Evolutionary conservation across 2,329 filamentous ascomycete genomes (phyloP).

Genomic region (Paecilomyces variotii): DNA sequence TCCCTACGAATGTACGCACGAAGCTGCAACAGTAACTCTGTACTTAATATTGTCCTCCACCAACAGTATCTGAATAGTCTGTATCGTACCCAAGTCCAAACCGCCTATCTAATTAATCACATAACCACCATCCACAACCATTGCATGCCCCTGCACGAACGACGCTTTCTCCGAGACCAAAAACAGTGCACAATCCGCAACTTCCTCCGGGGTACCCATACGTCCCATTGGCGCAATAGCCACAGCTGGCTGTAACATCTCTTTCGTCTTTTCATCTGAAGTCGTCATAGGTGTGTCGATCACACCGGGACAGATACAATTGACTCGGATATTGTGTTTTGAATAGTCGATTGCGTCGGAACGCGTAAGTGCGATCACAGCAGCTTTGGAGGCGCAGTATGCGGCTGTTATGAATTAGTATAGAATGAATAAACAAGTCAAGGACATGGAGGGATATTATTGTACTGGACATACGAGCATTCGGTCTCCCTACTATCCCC

Average conservation of each 20-base stretch:
- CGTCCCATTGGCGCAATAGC: conserved; percentile 44
- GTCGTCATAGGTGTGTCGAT: conserved; percentile 43
- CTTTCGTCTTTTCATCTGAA: conserved; percentile 29
- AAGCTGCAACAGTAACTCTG: background rate
- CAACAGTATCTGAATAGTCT: background rate
- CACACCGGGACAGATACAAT: conserved; percentile 33
- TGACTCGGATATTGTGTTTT: conserved; percentile 22
- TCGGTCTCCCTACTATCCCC: conserved; percentile 42
- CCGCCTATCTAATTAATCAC: conserved; percentile 27
- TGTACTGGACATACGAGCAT: conserved; percentile 30
- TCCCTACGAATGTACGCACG: too few relatives aligned
- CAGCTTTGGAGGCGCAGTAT: conserved; percentile 52
- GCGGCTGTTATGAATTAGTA: conserved; percentile 31
- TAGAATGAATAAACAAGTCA: background rate
- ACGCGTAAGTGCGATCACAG: conserved; percentile 50
- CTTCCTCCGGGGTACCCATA: conserved; percentile 44
- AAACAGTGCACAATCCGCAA: conserved; percentile 45
- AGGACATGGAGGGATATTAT: background rate
- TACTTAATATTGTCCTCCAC: background rate
- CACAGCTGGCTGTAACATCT: conserved; percentile 34
- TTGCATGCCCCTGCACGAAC: conserved; percentile 45
- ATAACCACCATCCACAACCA: conserved; percentile 49
- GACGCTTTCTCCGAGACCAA: conserved; percentile 42
- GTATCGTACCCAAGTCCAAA: background rate
- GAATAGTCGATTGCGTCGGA: conserved; percentile 52